Evolutionary conservation across 2,329 filamentous ascomycete genomes (phyloP), one percentile per base, ranked within the genome.

Genomic region (Moelleriella libera): DNA sequence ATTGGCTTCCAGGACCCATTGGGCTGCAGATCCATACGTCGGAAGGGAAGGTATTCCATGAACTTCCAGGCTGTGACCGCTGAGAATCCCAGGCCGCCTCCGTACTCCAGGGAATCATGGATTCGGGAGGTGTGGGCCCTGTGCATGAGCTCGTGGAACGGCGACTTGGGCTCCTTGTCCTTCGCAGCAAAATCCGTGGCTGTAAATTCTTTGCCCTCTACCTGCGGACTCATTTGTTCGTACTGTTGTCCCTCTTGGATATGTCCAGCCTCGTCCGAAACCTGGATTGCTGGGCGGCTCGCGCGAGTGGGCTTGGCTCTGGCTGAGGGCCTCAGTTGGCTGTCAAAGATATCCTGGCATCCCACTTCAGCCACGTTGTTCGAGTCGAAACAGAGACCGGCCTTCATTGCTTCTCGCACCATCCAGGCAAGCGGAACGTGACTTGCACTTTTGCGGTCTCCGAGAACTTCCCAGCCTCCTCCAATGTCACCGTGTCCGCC

Each of bases 31-130:
- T 90, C 86, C 83, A 92, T 89, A 29, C 86, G 72, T 1, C 83
- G 75, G 64, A 90, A 89, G 0, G 86, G 86, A 29, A 90, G 68
- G 59, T 83, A 88, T 57, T 90, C 86, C 85, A 90, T 86, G 28
- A 86, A 60, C 37, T 80, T 83, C 85, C 85, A 90, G 2, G 72
- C 74, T 0, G 82, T 54, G 0, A 87, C 83, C 0, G 79, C 75
- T 4, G 67, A 48, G 29, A 53, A 51, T 0, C 70, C 61, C 4
- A 84, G 67, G 0, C 84, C 84, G 10, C 76, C 74, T 10, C 72
- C 70, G 55, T 78, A 86, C 45, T 74, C 66, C 0, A 89, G 71
- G 3, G 82, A 85, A 60, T 89, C 85, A 58, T 90, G 85, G 41
- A 88, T 75, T 3, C 58, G 64, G 1, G 74, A 68, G 2, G 66